Evolutionary conservation across 2,329 filamentous ascomycete species (phyloP).

Genomic region (Colletotrichum shisoi): DNA sequence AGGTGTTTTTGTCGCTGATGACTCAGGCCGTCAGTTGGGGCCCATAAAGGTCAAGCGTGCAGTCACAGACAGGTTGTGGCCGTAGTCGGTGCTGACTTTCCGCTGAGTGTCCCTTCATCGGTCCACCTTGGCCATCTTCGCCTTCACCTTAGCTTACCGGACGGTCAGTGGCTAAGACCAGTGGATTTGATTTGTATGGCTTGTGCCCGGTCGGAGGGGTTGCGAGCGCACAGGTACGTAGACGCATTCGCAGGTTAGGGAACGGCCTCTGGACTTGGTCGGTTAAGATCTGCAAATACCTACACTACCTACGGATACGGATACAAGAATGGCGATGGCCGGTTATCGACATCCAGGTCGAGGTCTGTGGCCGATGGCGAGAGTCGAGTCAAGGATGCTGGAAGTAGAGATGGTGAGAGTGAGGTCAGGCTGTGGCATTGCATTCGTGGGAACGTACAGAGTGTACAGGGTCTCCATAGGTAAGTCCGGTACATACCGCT

Average conservation of each 20-base stretch:
- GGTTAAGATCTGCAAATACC: background rate
- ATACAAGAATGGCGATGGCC: background rate
- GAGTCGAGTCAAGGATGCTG: background rate
- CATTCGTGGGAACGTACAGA: too few relatives aligned
- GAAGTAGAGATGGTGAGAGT: background rate
- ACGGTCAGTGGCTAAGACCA: slow-evolving; percentile 24
- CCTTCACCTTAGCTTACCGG: slow-evolving; percentile 6
- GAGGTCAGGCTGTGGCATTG: background rate
- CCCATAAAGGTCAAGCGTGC: too few relatives aligned
- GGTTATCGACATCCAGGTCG: background rate
- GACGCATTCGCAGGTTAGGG: background rate
- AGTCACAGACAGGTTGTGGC: background rate
- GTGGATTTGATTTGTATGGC: background rate
- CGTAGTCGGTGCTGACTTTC: background rate
- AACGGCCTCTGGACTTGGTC: slow-evolving; percentile 6
- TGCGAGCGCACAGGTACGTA: slow-evolving; percentile 18
- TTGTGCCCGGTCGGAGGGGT: background rate
- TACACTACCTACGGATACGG: too few relatives aligned
- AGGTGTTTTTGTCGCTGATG: too few relatives aligned
- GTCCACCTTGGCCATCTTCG: slow-evolving; percentile 1
- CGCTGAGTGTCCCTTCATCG: slow-evolving; percentile 2
- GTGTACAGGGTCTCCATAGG: too few relatives aligned
- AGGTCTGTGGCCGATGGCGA: slow-evolving; percentile 4
- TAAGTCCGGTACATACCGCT: too few relatives aligned
- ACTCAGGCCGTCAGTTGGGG: too few relatives aligned